Evolutionary conservation across 2,329 filamentous ascomycete genomes (phyloP), one percentile per base, ranked within the genome.

Genomic region (Clonostachys rosea): DNA sequence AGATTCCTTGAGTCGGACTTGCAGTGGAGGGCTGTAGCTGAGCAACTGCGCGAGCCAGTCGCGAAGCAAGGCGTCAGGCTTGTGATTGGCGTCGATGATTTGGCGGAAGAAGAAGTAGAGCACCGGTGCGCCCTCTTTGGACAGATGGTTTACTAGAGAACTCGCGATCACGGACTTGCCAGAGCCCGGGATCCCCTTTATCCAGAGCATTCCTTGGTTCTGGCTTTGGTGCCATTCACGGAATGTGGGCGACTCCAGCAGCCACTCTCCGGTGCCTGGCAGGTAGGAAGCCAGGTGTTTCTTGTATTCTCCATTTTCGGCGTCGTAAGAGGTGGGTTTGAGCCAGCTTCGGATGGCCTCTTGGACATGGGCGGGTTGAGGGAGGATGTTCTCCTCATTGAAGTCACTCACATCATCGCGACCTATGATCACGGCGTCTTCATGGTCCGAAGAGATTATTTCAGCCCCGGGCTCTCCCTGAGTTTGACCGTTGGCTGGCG

Each of bases 101-200:
- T 68, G 62, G 2, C 67, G 59, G 41, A 69, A 70, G 54, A 69
- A 70, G 51, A 70, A 69, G 50, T 59, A 66, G 0, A 69, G 54
- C 1, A 69, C 60, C 0, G 63, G 62, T 39, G 24, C 24, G 24
- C 24, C 5, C 6, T 56, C 41, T 3, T 55, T 12, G 30, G 59
- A 47, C 6, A 64, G 41, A 1, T 34, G 11, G 11, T n/a, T 34
- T 12, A 46, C 40, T 7, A 33, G 16, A 9, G 16, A 57, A 3
- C 62, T 59, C 4, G 62, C 59, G 18, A 64, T 53, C 16, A 68
- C 65, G 4, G 64, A 67, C 50, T 68, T 68, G 4, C 69, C 69
- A 4, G 63, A 61, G 1, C 67, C 68, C 1, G 67, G 61, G 13
- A 69, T 64, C 1, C 24, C 24, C 9, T 30, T 30, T 8, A 66